Evolutionary conservation across 306 rosid genomes (phyloP).

Genomic region (Psophocarpus tetragonolobus): DNA sequence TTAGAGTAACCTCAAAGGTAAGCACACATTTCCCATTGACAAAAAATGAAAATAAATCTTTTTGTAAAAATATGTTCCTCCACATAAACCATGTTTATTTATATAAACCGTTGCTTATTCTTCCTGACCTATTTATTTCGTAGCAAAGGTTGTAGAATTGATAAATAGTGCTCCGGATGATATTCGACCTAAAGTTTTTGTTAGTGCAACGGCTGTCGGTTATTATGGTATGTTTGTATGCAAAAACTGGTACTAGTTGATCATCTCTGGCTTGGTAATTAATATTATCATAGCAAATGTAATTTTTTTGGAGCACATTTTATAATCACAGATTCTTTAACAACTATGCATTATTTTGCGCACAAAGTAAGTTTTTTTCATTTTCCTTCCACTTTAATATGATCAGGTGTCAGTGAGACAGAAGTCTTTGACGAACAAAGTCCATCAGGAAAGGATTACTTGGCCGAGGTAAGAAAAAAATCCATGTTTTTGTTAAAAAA

Average conservation of each 20-base stretch:
- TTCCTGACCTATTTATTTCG: conserved; percentile 47
- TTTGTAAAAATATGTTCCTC: neutral
- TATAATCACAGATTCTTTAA: neutral
- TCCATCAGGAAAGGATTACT: conserved; percentile 90
- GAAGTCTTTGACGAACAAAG: conserved; percentile 77
- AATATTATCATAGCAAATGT: conserved; percentile 7
- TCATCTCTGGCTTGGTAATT: neutral
- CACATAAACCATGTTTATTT: neutral
- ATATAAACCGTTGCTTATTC: conserved; percentile 23
- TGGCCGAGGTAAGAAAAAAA: conserved; percentile 75
- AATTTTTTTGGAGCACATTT: neutral
- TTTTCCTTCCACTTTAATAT: conserved; percentile 21
- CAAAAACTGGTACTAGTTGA: conserved; percentile 15
- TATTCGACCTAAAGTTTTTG: conserved; percentile 75
- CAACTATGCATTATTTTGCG: neutral
- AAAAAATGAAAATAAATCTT: neutral
- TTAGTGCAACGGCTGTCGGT: conserved; percentile 96
- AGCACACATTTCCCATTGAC: conserved; percentile 23
- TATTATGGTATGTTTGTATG: conserved; percentile 72
- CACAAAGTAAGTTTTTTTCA: conserved; percentile 4
- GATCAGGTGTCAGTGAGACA: conserved; percentile 80
- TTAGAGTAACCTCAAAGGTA: conserved; percentile 89
- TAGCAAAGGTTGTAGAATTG: conserved; percentile 74
- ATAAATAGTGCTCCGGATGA: conserved; percentile 76
- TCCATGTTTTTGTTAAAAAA: neutral